These are phyloP conservation scores for Taxawa tesnikishii DNA, from an alignment of 2,329 filamentous ascomycete species.

Conservation along the genomic window DNA sequence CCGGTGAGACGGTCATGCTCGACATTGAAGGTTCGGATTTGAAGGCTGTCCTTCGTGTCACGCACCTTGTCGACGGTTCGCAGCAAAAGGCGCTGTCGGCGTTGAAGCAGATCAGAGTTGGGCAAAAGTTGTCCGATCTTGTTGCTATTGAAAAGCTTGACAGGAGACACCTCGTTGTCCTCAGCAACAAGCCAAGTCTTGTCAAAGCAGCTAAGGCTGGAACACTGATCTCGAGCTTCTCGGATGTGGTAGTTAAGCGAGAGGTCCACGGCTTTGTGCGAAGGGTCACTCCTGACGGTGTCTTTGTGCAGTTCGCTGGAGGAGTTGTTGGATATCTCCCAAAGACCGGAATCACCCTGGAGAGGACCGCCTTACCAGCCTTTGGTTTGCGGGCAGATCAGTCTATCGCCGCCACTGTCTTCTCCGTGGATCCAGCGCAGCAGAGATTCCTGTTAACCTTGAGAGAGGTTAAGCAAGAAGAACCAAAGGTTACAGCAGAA, in stretches of 20 bases:
- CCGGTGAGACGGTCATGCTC: slow-evolving; percentile 40
- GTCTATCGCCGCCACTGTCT: slow-evolving; percentile 59
- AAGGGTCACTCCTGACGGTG: slow-evolving; percentile 67
- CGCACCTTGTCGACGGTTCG: slow-evolving; percentile 78
- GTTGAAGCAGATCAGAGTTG: slow-evolving; percentile 70
- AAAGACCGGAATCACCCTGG: slow-evolving; percentile 63
- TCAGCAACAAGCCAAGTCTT: slow-evolving; percentile 76
- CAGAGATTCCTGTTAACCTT: slow-evolving; percentile 57
- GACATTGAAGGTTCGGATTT: slow-evolving; percentile 63
- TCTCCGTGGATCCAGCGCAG: slow-evolving; percentile 58
- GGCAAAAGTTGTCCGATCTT: slow-evolving; percentile 71
- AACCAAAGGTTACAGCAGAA: slow-evolving; percentile 19
- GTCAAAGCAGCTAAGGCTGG: slow-evolving; percentile 61
- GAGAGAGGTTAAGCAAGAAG: slow-evolving; percentile 35
- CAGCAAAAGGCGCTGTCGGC: slow-evolving; percentile 63
- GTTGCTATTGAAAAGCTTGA: slow-evolving; percentile 78
- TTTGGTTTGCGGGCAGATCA: slow-evolving; percentile 73
- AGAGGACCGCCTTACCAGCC: slow-evolving; percentile 52
- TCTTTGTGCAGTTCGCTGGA: slow-evolving; percentile 81
- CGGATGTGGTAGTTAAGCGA: slow-evolving; percentile 57
- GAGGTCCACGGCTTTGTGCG: slow-evolving; percentile 68
- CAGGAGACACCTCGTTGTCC: slow-evolving; percentile 58
- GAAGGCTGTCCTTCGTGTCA: slow-evolving; percentile 63
- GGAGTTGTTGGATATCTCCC: slow-evolving; percentile 67
- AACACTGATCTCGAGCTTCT: slow-evolving; percentile 59